Conservation (phyloP, 2,329 filamentous ascomycete species). For the Dendryphion nanum region DNA sequence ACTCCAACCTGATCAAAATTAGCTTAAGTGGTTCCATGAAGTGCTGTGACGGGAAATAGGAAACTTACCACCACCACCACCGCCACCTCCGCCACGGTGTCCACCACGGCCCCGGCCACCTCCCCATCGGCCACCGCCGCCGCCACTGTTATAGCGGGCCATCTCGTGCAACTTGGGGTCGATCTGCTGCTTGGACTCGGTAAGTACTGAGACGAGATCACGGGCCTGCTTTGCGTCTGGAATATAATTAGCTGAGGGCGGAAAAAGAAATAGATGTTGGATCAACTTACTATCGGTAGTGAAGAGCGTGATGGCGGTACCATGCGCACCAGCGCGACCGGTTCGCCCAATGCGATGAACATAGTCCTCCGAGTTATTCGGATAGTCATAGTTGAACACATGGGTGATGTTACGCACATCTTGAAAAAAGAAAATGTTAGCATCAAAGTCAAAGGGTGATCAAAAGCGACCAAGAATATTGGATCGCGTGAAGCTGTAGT, state of each 20-base stretch:
- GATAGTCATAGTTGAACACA: constrained; percentile 99
- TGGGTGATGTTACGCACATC: constrained; percentile 99
- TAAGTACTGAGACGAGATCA: constrained; percentile 89
- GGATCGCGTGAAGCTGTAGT: constrained; percentile 59
- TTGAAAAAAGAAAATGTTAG: constrained; percentile 82
- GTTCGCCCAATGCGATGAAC: constrained; percentile 69
- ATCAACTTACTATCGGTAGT: constrained; percentile 96
- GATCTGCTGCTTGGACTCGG: constrained; percentile 97
- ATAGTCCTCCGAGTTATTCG: constrained; percentile 80
- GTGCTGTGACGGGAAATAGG: no score
- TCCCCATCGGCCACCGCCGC: constrained; percentile 67
- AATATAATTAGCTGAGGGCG: constrained; percentile 26
- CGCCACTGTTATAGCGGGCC: constrained; percentile 85
- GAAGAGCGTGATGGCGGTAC: constrained; percentile 97
- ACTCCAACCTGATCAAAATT: constrained; percentile 37
- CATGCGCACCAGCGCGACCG: constrained; percentile 75
- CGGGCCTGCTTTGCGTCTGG: constrained; percentile 68
- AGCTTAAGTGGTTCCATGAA: no score
- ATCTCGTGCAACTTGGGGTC: constrained; percentile 95
- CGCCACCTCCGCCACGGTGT: constrained; percentile 55
- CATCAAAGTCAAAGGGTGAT: constrained; percentile 50
- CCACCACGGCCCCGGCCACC: constrained; percentile 68
- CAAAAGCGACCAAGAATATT: constrained; percentile 53
- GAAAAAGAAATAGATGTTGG: neutral
- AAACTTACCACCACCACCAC: no score